Percentiles rank a stretch among this genome's conserved stretches.
These are phyloP conservation scores for Lasiodiplodia sp. DNA, from an alignment of 2,329 filamentous ascomycete genomes.

Conservation along the genomic window DNA sequence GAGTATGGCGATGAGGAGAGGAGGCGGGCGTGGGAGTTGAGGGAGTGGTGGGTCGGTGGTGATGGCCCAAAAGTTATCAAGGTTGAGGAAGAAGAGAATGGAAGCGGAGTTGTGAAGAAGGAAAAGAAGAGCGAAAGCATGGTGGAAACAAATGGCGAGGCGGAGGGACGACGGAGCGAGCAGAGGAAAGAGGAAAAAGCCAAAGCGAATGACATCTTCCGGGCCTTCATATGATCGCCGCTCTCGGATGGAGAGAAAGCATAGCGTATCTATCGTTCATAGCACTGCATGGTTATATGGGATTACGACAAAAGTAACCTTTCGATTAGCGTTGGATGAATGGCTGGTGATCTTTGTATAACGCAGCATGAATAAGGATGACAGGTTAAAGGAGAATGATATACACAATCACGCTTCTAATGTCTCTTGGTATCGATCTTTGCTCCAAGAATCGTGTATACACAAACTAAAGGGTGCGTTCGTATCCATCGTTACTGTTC, in stretches of 20 bases:
- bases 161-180: background rate
- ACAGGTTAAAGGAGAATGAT: background rate
- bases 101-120: background rate
- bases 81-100: background rate
- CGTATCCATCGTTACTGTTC: conserved; percentile 9
- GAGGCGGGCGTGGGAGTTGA: conserved; percentile 48
- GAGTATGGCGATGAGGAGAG: conserved; percentile 56
- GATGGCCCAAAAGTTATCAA: background rate
- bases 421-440: background rate
- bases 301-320: background rate
- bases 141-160: background rate
- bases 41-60: conserved; percentile 47
- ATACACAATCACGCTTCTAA: background rate
- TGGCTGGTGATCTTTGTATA: background rate
- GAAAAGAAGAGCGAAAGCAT: background rate
- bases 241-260: background rate
- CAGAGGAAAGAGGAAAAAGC: background rate
- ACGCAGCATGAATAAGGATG: background rate
- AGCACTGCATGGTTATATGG: background rate
- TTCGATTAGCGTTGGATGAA: background rate
- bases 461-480: conserved; percentile 1
- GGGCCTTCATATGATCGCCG: background rate
- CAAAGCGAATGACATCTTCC: background rate
- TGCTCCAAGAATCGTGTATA: background rate
- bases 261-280: background rate